phyloP scores from a whole-genome alignment of 495 filamentous ascomycete genomes.

The Acidomyces sp. region DNA sequence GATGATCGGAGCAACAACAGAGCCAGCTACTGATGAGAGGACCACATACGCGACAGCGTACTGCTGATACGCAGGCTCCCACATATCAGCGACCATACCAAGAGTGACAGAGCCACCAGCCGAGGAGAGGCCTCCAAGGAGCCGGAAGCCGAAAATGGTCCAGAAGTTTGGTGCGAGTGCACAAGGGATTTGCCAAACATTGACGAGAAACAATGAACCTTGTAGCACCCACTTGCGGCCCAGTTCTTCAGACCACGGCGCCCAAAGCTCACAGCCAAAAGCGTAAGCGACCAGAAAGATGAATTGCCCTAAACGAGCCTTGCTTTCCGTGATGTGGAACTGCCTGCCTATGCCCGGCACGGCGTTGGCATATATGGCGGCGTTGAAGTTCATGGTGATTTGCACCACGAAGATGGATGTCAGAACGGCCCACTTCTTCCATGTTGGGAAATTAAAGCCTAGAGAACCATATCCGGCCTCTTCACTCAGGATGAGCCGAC shows the following conservation, averaged over 20 bases:
- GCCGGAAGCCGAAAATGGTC: slow-evolving; percentile 51
- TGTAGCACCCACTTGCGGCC: slow-evolving; percentile 61
- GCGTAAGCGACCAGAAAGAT: slow-evolving; percentile 63
- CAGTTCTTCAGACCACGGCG: slow-evolving; percentile 67
- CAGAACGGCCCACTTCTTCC: slow-evolving; percentile 66
- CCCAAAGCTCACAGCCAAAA: slow-evolving; percentile 74
- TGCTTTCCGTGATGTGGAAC: slow-evolving; percentile 49
- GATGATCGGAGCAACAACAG: slow-evolving; percentile 62
- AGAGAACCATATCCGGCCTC: slow-evolving; percentile 48
- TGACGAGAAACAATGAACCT: slow-evolving; percentile 53
- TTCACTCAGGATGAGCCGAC: slow-evolving; percentile 46
- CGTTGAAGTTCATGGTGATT: slow-evolving; percentile 78
- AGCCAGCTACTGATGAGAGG: slow-evolving; percentile 61
- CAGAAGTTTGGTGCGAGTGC: slow-evolving; percentile 56
- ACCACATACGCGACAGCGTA: slow-evolving; percentile 63
- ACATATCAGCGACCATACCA: slow-evolving; percentile 74
- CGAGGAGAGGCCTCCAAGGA: slow-evolving; percentile 57
- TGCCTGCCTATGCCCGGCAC: slow-evolving; percentile 44
- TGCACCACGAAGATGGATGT: slow-evolving; percentile 62
- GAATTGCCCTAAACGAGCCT: slow-evolving; percentile 50
- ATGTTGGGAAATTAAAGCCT: slow-evolving; percentile 46
- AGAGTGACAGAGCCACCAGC: slow-evolving; percentile 71
- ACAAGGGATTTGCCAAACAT: slow-evolving; percentile 64
- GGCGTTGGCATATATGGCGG: slow-evolving; percentile 55
- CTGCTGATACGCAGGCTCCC: slow-evolving; percentile 60